Conservation (phyloP, 2,329 filamentous ascomycete species). For the Venturiaceae sp. region DNA sequence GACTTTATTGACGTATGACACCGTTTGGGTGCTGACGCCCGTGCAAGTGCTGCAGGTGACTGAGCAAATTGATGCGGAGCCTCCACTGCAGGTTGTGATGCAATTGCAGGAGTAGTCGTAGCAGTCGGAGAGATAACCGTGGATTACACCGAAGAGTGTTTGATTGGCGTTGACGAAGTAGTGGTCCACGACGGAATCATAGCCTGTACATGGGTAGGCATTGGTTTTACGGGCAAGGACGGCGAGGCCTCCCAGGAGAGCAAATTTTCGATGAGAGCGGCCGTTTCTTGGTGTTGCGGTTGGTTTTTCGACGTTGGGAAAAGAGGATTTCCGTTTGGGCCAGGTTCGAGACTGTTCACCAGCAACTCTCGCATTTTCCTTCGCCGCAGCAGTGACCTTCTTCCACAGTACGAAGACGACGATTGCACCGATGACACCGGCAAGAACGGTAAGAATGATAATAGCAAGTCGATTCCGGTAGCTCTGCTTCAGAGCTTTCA, state of each 20-base stretch:
- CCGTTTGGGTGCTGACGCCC: background rate
- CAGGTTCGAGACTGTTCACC: too few relatives aligned
- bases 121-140: slow-evolving; percentile 6
- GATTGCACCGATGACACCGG: background rate
- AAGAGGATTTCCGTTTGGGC: too few relatives aligned
- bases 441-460: background rate
- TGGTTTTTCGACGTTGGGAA: too few relatives aligned
- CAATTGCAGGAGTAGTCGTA: background rate
- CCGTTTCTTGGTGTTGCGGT: too few relatives aligned
- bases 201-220: background rate
- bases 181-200: background rate
- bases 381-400: background rate
- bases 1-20: background rate
- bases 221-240: background rate
- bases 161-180: slow-evolving; percentile 2
- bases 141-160: slow-evolving; percentile 4
- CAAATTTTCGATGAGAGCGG: too few relatives aligned
- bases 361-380: too few relatives aligned
- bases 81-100: background rate
- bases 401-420: background rate
- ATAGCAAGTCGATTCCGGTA: background rate
- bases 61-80: background rate
- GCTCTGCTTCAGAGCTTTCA: background rate
- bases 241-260: background rate
- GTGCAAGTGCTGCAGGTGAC: background rate